Base-by-base conservation (phyloP, 257 asterid species). In the Fraxinus anomala region DNA sequence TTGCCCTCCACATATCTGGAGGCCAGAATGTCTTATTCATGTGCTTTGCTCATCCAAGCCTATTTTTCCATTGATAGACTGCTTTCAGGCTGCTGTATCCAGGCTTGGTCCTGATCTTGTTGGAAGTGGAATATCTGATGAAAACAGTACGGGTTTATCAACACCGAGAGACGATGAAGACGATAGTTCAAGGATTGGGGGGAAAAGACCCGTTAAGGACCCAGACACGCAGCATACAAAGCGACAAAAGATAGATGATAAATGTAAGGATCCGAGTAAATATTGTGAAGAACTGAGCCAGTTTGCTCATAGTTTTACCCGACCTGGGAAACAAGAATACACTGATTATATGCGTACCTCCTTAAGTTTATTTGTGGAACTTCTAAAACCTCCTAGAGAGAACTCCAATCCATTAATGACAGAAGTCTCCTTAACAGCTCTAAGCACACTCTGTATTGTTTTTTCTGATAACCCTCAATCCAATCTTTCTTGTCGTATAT, bases 1-100 rank as follows among this genome's bases (percentile, higher is more conserved):
- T 59, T 95, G 98, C 81, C 91, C 97, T 56, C 90, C 91, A 80
- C 88, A 80, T 88, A 63, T 88, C 76, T 93, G 99, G 99, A 93
- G 80, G 88, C 99, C 97, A 13, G 98, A 95, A 86, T 82, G 85
- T 86, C 95, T 93, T 40, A 83, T 93, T 76, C 72, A 67, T 82
- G 68, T 91, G 84, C 96, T 95, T 87, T 82, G 87, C 85, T 92
- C 95, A 77, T 70, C 91, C 68, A 80, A 70, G 74, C 86, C 93
- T 68, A 31, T 24, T 80, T 78, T 71, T 34, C 91, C 84, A 76
- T 86, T 95, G 82, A 81, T 85, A 80, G 91, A 89, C 80, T 95
- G 98, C 87, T 86, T 95, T 85, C 87, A 83, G 82, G 94, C 83
- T 75, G 96, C 93, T 82, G 79, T 91, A 73, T 89, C 90, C 77